phyloP scores from a whole-genome alignment of 73 alveolate genomes.

The Paraurostyla sp. region DNA sequence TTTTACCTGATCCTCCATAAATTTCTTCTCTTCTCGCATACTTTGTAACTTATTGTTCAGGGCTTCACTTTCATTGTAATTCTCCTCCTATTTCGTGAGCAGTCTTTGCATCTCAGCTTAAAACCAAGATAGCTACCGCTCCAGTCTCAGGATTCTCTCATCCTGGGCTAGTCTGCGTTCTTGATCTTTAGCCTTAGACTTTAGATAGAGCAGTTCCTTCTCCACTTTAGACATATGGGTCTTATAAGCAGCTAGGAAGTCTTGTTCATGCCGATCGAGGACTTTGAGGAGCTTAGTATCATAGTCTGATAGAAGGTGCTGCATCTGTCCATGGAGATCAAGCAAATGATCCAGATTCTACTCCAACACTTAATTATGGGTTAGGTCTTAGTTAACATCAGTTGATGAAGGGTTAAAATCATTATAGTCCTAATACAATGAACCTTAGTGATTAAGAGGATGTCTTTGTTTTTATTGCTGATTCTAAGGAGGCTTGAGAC shows the following conservation, averaged over 20 bases:
- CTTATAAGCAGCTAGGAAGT: slow-evolving; percentile 70
- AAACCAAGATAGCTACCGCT: slow-evolving; percentile 50
- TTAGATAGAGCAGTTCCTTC: slow-evolving; percentile 53
- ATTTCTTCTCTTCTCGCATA: slow-evolving; percentile 53
- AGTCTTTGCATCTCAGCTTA: slow-evolving; percentile 52
- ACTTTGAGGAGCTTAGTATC: slow-evolving; percentile 49
- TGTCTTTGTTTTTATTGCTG: too few species aligned
- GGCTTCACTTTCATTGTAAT: slow-evolving; percentile 50
- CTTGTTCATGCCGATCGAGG: slow-evolving; percentile 66
- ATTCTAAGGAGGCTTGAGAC: too few species aligned
- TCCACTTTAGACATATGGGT: slow-evolving; percentile 76
- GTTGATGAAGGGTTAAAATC: too few species aligned
- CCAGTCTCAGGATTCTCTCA: slow-evolving; percentile 59
- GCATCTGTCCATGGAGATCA: slow-evolving; percentile 13
- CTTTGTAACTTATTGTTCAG: background rate
- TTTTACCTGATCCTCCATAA: slow-evolving; percentile 61
- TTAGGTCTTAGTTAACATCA: too few species aligned
- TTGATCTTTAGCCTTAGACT: slow-evolving; percentile 64
- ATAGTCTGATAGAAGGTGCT: slow-evolving; percentile 1
- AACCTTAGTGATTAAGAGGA: too few species aligned
- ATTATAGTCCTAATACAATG: too few species aligned
- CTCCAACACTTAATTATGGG: too few species aligned
- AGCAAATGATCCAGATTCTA: slow-evolving; percentile 21
- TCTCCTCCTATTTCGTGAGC: background rate
- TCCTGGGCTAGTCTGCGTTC: slow-evolving; percentile 54